Percentiles rank a stretch among this genome's conserved stretches.
Evolutionary conservation across 2,329 filamentous ascomycete species (phyloP).

Genomic region (Fusarium oxysporum): DNA sequence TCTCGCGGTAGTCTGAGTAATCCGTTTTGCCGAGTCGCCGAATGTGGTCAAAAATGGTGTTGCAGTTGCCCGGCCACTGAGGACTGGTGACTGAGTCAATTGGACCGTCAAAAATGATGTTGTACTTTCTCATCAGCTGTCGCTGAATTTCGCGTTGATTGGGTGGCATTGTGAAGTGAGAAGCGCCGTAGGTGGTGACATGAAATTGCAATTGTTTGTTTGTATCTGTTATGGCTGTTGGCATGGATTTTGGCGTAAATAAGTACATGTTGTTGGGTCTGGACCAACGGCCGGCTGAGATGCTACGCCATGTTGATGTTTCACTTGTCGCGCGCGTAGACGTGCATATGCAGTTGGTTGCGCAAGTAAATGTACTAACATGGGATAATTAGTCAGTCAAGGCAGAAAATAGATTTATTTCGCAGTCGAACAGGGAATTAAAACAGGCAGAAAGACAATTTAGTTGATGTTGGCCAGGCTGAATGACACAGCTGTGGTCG

Average conservation of each 20-base stretch:
- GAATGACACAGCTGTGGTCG: not conserved
- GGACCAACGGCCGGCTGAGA: accelerated
- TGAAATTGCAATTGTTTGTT: not conserved
- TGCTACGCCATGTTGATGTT: not conserved
- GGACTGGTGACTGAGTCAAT: not conserved
- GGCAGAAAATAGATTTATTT: accelerated
- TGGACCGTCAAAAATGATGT: not conserved
- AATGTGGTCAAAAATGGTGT: not conserved
- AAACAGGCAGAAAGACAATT: not conserved
- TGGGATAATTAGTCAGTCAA: not conserved
- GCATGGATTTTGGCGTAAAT: not conserved
- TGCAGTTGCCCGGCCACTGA: not conserved
- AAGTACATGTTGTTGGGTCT: not conserved
- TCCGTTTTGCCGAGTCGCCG: not conserved
- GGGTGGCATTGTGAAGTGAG: not conserved
- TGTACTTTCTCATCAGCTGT: not conserved
- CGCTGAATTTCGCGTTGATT: not conserved
- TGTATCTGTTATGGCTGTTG: not conserved
- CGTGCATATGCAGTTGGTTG: not conserved
- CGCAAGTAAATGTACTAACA: too few species aligned
- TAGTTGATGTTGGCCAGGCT: not conserved
- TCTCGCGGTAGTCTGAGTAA: not conserved
- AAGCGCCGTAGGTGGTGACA: not conserved
- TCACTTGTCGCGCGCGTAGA: not conserved
- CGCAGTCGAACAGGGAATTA: accelerated